Conservation (phyloP, 1,139 yeast genomes). For the Pichia sp. region DNA sequence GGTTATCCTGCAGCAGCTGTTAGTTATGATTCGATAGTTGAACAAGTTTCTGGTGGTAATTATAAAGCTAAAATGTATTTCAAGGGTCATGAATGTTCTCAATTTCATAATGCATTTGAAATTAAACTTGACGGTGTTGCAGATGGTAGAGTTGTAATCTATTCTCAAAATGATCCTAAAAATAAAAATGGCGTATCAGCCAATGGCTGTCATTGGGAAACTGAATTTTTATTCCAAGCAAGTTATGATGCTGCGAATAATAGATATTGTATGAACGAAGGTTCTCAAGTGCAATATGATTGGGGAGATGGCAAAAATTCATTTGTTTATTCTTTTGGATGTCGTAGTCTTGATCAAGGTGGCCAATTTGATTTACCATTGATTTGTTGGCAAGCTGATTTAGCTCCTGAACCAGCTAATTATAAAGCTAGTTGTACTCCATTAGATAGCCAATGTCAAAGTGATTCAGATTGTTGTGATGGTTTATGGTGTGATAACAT, state of each 20-base stretch:
- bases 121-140: constrained; percentile 28
- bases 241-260: constrained; percentile 15
- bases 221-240: constrained; percentile 22
- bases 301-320: constrained; percentile 18
- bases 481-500: neutral
- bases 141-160: constrained; percentile 20
- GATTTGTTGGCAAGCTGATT: constrained; percentile 25
- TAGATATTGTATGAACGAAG: constrained; percentile 17
- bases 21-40: constrained; percentile 19
- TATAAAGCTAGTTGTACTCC: neutral
- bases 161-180: constrained; percentile 21
- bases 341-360: constrained; percentile 14
- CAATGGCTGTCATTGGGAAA: constrained; percentile 25
- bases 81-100: constrained; percentile 19
- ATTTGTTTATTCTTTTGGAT: constrained; percentile 28
- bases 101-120: constrained; percentile 23
- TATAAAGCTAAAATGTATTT: constrained; percentile 27
- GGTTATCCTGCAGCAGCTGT: constrained; percentile 25
- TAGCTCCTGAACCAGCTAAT: constrained; percentile 1
- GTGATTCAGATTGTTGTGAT: neutral
- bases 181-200: constrained; percentile 15
- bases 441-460: neutral
- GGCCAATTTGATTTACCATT: constrained; percentile 25
- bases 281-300: constrained; percentile 30
- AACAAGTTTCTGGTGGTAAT: constrained; percentile 18